A percentile compares a stretch with the other conserved stretches of the same genome.
Evolutionary conservation across 495 filamentous ascomycete species (phyloP).

Genomic region (Annulohypoxylon maeteangense): DNA sequence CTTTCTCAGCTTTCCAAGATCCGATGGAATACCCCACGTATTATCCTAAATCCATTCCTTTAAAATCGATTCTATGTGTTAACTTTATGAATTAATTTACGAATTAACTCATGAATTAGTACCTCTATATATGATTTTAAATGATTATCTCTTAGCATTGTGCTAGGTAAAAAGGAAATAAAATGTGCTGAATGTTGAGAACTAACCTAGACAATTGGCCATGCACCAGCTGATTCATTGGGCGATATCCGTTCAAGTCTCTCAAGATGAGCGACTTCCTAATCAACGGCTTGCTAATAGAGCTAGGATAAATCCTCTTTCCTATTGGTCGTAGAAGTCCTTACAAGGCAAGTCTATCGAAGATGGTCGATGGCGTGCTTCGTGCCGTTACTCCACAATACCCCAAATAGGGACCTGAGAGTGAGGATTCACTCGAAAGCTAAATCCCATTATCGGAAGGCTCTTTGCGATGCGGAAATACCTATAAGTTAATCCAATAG

Average conservation of each 20-base stretch:
- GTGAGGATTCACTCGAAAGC: slow-evolving; percentile 19
- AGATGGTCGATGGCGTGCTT: slow-evolving; percentile 42
- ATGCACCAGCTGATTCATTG: not conserved
- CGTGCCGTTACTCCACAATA: slow-evolving; percentile 30
- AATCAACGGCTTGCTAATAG: slow-evolving; percentile 4
- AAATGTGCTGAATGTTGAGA: not conserved
- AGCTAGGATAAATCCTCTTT: not conserved
- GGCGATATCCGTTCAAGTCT: not conserved
- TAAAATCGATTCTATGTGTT: not conserved
- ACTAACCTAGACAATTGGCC: not conserved
- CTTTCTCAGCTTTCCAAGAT: not conserved
- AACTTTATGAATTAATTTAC: too few species aligned
- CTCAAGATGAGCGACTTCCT: not conserved
- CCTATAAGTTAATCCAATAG: slow-evolving; percentile 21
- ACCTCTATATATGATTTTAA: not conserved
- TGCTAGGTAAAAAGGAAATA: not conserved
- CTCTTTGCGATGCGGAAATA: slow-evolving; percentile 9
- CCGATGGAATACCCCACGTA: slow-evolving; percentile 9
- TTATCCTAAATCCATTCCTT: not conserved
- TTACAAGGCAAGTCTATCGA: slow-evolving; percentile 16
- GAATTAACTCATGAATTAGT: not conserved
- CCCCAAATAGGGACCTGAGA: slow-evolving; percentile 11
- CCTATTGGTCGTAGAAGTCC: slow-evolving; percentile 10
- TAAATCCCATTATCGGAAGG: slow-evolving; percentile 18
- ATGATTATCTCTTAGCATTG: not conserved